These are phyloP conservation scores for Annulohypoxylon nitens DNA, from an alignment of 495 filamentous ascomycete genomes.

Conservation along the genomic window DNA sequence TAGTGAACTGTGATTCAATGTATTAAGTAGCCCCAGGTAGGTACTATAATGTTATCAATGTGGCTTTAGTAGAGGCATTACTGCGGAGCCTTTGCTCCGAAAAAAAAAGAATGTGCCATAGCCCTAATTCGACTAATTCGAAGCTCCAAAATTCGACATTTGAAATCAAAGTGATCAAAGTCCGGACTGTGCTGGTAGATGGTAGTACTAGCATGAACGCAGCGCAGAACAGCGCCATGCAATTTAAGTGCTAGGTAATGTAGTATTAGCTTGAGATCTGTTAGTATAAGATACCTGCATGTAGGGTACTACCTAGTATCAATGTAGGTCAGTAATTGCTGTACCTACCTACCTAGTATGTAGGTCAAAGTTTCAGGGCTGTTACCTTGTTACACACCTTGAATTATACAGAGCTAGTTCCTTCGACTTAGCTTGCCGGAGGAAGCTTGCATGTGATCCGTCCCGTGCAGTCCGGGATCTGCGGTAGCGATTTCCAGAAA, in stretches of 20 bases:
- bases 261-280: neutral
- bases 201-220: neutral
- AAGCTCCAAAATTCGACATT: conserved; percentile 28
- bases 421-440: conserved; percentile 28
- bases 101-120: conserved; percentile 19
- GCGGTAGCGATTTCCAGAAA: conserved; percentile 34
- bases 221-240: neutral
- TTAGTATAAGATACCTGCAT: no score
- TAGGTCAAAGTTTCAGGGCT: neutral
- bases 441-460: conserved; percentile 36
- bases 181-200: conserved; percentile 22
- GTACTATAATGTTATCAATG: neutral
- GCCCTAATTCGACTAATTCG: neutral
- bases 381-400: conserved; percentile 22
- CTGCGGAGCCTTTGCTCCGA: conserved; percentile 41
- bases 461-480: conserved; percentile 34
- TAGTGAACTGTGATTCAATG: no score
- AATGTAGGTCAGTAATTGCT: neutral
- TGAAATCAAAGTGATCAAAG: conserved; percentile 6
- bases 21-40: neutral
- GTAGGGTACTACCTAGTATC: neutral
- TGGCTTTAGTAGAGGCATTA: conserved; percentile 4
- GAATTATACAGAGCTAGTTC: conserved; percentile 3
- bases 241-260: neutral
- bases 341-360: conserved; percentile 7